Conservation (phyloP, 2,329 filamentous ascomycete species). For the Fusarium concolor region DNA sequence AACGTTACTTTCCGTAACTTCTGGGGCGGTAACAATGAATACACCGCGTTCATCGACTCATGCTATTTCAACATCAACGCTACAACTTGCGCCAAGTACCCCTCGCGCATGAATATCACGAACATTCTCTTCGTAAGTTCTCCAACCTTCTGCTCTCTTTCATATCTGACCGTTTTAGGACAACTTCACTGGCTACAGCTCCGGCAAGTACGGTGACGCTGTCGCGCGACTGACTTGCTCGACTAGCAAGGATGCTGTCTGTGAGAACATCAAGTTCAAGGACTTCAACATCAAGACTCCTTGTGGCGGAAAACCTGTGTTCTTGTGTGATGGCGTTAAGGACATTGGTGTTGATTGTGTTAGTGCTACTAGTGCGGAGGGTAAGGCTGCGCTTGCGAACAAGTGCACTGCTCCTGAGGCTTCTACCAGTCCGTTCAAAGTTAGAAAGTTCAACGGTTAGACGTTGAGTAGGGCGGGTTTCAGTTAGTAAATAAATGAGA, state of each 20-base stretch:
- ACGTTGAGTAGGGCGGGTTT: fast-evolving
- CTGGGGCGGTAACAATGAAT: constrained; percentile 44
- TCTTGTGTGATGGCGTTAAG: constrained; percentile 41
- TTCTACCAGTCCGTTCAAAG: constrained; percentile 33
- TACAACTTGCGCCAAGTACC: constrained; percentile 33
- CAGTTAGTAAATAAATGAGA: background rate
- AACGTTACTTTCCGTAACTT: constrained; percentile 45
- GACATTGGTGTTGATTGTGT: constrained; percentile 42
- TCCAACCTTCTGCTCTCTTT: background rate
- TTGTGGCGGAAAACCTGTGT: constrained; percentile 35
- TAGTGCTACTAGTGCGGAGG: constrained; percentile 28
- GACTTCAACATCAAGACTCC: constrained; percentile 40
- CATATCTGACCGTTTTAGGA: background rate
- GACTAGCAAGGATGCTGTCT: constrained; percentile 40
- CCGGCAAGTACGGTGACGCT: constrained; percentile 40
- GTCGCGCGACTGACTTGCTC: constrained; percentile 40
- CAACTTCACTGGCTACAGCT: constrained; percentile 44
- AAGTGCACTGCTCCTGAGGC: constrained; percentile 33
- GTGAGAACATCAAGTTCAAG: constrained; percentile 42
- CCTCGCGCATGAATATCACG: constrained; percentile 43
- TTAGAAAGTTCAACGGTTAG: constrained; percentile 22
- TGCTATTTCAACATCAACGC: constrained; percentile 44
- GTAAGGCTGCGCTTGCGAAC: constrained; percentile 36
- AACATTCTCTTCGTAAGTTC: constrained; percentile 35
- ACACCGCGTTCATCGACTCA: constrained; percentile 40